These are phyloP conservation scores for Limonium bicolor DNA, from an alignment of 148 eudicot genomes.

Conservation along the genomic window DNA sequence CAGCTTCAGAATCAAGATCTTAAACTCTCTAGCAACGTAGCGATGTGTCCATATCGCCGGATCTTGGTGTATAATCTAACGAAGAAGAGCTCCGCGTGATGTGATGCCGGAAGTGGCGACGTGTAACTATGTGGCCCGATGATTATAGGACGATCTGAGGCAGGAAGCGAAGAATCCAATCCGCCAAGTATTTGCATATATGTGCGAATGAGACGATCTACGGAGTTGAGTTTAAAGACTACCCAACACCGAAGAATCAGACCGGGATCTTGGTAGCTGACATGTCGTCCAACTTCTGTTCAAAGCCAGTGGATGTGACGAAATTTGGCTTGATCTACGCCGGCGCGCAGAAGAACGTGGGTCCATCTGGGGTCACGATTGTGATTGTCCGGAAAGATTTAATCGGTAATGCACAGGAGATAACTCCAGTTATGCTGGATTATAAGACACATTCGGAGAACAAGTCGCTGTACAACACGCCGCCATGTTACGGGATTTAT, in stretches of 20 bases:
- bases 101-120: too few relatives aligned
- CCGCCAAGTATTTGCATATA: constrained; percentile 68
- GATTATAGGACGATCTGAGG: too few relatives aligned
- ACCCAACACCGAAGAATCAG: constrained; percentile 22
- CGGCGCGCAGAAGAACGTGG: constrained; percentile 94
- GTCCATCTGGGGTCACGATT: constrained; percentile 89
- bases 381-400: constrained; percentile 74
- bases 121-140: too few relatives aligned
- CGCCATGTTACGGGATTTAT: constrained; percentile 84
- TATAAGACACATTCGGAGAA: constrained; percentile 87
- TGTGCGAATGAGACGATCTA: constrained; percentile 92
- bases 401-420: constrained; percentile 58
- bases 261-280: constrained; percentile 52
- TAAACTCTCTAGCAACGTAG: too few relatives aligned
- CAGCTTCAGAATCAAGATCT: too few relatives aligned
- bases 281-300: constrained; percentile 92
- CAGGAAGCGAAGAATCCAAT: too few relatives aligned
- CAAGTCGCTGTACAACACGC: constrained; percentile 78
- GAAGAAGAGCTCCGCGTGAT: too few relatives aligned
- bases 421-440: constrained; percentile 81
- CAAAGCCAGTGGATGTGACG: constrained; percentile 75
- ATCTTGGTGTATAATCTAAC: too few relatives aligned
- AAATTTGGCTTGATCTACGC: constrained; percentile 82
- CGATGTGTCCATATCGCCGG: too few relatives aligned
- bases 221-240: constrained; percentile 81